A percentile compares a stretch with the other conserved stretches of the same genome.
These are phyloP conservation scores for Leptographium wingfieldii DNA, from an alignment of 2,329 filamentous ascomycete species.

Conservation along the genomic window DNA sequence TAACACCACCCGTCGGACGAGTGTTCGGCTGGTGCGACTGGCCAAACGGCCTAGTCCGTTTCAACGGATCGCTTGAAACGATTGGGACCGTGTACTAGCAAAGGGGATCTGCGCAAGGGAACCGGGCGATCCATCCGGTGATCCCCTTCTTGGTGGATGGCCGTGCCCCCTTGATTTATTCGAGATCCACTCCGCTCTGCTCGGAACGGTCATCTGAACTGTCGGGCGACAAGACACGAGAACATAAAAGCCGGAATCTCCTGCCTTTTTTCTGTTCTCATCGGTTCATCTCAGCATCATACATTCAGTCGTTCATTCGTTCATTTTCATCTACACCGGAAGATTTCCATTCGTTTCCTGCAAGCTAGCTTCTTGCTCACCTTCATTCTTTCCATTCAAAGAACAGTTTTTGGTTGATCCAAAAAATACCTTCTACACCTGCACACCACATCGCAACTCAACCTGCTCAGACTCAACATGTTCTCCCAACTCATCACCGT, in stretches of 20 bases:
- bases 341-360: background rate
- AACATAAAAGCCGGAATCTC: background rate
- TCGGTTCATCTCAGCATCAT: background rate
- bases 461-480: background rate
- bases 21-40: background rate
- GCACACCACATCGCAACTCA: too few species aligned
- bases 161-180: background rate
- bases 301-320: background rate
- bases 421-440: background rate
- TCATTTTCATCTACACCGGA: constrained; percentile 14
- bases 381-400: background rate
- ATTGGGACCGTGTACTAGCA: background rate
- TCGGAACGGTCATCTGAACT: background rate
- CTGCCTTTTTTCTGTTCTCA: background rate
- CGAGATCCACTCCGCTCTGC: background rate
- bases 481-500: background rate
- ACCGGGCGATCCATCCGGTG: background rate
- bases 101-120: background rate
- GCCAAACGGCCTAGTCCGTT: background rate
- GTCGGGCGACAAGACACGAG: background rate
- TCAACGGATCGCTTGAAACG: background rate
- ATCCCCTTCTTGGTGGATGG: background rate
- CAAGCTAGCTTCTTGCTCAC: constrained; percentile 1
- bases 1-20: background rate
- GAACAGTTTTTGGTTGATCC: background rate